Evolutionary conservation across 2,329 filamentous ascomycete species (phyloP).

Genomic region (Trichoderma sp.): DNA sequence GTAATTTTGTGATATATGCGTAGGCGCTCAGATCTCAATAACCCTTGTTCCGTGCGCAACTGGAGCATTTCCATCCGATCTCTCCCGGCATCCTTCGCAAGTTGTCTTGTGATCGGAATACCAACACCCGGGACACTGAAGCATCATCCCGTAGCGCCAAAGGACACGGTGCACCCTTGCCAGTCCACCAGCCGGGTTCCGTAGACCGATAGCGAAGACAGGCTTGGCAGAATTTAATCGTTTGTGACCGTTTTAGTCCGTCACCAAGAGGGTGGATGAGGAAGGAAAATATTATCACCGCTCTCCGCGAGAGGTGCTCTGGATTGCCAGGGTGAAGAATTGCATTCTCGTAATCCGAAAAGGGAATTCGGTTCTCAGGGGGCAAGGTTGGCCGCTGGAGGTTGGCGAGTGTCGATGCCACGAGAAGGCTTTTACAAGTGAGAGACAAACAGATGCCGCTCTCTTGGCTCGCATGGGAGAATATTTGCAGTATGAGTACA

Average conservation of each 20-base stretch:
- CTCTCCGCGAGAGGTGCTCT: background rate
- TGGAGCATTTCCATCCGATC: background rate
- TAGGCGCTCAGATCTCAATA: background rate
- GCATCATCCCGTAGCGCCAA: background rate
- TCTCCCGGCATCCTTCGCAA: background rate
- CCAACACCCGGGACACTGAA: slow-evolving; percentile 3
- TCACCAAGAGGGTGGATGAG: background rate
- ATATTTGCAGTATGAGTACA: background rate
- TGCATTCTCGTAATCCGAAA: background rate
- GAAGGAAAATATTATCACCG: background rate
- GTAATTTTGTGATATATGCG: background rate
- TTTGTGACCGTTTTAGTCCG: background rate
- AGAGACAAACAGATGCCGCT: background rate
- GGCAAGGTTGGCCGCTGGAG: background rate
- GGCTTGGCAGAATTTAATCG: background rate
- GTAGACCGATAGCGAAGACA: background rate
- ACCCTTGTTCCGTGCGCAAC: background rate
- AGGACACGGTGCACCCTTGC: background rate
- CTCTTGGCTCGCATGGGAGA: background rate
- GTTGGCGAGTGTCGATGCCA: background rate
- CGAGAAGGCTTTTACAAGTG: background rate
- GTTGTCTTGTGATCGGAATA: background rate
- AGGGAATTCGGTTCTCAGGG: background rate
- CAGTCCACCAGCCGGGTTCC: background rate
- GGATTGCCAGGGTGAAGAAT: background rate